Evolutionary conservation across 1,284 basidiomycete genomes (phyloP).

Genomic region (Austropuccinia psidii): DNA sequence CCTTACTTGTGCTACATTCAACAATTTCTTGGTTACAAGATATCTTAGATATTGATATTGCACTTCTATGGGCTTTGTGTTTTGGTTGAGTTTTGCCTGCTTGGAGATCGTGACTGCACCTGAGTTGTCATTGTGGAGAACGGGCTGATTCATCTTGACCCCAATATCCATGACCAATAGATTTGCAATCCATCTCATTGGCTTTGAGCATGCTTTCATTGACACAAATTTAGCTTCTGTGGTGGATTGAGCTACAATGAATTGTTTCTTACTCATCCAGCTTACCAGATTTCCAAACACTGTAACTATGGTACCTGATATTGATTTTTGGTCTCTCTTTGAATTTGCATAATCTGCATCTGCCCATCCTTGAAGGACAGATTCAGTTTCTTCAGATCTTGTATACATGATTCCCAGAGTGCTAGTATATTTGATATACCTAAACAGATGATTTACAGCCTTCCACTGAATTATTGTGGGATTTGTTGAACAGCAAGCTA

Average conservation of each 20-base stretch:
- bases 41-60: background rate
- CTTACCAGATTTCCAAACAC: constrained; percentile 2
- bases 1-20: background rate
- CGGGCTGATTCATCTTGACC: background rate
- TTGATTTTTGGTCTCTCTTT: background rate
- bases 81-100: background rate
- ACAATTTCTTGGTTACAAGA: background rate
- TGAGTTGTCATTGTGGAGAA: background rate
- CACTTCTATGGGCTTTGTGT: background rate
- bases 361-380: constrained; percentile 4
- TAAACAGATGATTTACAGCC: background rate
- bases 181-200: constrained; percentile 4
- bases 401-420: background rate
- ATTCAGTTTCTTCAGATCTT: no score
- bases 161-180: background rate
- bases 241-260: background rate
- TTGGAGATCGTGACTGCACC: background rate
- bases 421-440: background rate
- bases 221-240: background rate
- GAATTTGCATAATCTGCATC: constrained; percentile 1
- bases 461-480: background rate
- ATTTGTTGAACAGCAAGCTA: background rate
- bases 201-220: background rate
- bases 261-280: background rate
- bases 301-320: background rate